Conservation (phyloP, 202 grass and related monocot genomes). For the Panicum hallii region DNA sequence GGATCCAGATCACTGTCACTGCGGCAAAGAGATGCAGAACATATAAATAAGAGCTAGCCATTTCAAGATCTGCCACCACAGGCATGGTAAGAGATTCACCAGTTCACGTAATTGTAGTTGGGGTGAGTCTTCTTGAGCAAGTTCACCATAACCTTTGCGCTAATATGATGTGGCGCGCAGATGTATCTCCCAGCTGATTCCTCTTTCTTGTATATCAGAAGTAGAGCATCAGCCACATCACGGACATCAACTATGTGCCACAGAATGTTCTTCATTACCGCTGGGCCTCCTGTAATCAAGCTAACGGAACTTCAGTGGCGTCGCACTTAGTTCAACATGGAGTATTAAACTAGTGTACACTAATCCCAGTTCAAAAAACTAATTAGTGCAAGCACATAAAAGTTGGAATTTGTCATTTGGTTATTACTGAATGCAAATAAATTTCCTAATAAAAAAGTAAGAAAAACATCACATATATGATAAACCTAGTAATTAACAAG, state of each 20-base stretch:
- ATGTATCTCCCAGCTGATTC: conserved; percentile 43
- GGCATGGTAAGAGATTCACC: background rate
- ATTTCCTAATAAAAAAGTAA: background rate
- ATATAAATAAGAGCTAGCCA: background rate
- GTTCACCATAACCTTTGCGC: conserved; percentile 16
- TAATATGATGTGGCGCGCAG: conserved; percentile 21
- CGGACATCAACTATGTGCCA: conserved; percentile 53
- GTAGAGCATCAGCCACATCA: conserved; percentile 48
- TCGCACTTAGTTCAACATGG: background rate
- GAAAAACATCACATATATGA: background rate
- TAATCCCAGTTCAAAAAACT: background rate
- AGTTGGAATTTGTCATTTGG: background rate
- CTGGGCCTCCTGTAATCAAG: conserved; percentile 41
- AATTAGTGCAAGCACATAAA: background rate
- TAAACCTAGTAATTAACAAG: background rate
- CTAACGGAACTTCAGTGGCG: background rate
- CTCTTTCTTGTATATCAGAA: conserved; percentile 42
- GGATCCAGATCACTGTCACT: conserved; percentile 43
- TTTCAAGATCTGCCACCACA: background rate
- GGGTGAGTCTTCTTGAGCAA: conserved; percentile 47
- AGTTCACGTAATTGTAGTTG: conserved; percentile 44
- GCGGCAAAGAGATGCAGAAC: conserved; percentile 21
- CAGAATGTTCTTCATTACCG: conserved; percentile 39
- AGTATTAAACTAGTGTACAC: background rate
- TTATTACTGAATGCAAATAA: background rate